phyloP scores from a whole-genome alignment of 148 eudicot species.

The Arctostaphylos glauca region DNA sequence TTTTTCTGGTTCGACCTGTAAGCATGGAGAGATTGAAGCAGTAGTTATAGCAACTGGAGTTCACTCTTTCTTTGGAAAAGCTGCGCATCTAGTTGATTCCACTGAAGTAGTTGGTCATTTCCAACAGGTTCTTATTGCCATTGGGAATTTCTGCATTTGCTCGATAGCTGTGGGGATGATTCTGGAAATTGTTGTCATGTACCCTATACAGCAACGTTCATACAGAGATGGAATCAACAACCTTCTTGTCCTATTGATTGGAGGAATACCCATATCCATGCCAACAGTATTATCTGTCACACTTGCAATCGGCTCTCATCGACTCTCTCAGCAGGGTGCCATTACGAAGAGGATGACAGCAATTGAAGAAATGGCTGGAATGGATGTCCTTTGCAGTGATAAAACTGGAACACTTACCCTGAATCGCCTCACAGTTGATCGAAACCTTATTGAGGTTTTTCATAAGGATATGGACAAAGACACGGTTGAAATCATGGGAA shows the following conservation, averaged over 20 bases:
- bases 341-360: constrained; percentile 86
- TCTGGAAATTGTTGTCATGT: constrained; percentile 72
- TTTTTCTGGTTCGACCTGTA: constrained; percentile 68
- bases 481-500: no score
- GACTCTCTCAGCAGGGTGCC: constrained; percentile 82
- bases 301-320: constrained; percentile 77
- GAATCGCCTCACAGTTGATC: constrained; percentile 66
- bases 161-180: constrained; percentile 71
- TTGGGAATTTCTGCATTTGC: constrained; percentile 81
- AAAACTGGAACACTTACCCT: constrained; percentile 75
- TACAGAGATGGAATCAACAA: constrained; percentile 72
- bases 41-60: constrained; percentile 75
- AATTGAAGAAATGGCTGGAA: constrained; percentile 87
- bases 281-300: constrained; percentile 82
- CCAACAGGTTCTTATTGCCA: constrained; percentile 75
- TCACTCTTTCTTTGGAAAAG: constrained; percentile 70
- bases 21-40: constrained; percentile 77
- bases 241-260: constrained; percentile 76
- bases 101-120: constrained; percentile 67
- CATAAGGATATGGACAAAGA: constrained; percentile 60
- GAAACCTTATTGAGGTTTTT: constrained; percentile 65
- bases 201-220: constrained; percentile 52
- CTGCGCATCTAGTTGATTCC: constrained; percentile 67
- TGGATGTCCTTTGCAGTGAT: constrained; percentile 84
- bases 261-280: constrained; percentile 88